Conservation (phyloP, 371 early-diverging fungal species). For the Mortierella sp. region DNA sequence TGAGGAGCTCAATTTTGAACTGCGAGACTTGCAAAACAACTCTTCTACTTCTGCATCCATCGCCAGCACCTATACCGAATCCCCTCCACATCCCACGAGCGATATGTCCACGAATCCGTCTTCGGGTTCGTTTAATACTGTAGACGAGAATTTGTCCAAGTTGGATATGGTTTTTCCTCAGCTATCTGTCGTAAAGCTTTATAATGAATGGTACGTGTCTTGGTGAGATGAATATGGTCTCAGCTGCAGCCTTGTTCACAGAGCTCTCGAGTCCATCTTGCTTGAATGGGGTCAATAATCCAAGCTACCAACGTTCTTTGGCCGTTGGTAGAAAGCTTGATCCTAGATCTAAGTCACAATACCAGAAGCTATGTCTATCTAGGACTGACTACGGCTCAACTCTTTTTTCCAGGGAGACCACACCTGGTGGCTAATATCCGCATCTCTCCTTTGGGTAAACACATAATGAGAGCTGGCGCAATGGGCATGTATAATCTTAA, state of each 20-base stretch:
- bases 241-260: background rate
- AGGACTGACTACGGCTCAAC: constrained; percentile 16
- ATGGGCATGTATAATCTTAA: constrained; percentile 18
- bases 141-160: constrained; percentile 22
- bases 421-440: constrained; percentile 31
- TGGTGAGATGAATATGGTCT: constrained; percentile 8
- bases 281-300: constrained; percentile 19
- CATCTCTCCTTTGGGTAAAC: constrained; percentile 14
- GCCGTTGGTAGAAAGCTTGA: constrained; percentile 28
- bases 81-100: background rate
- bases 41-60: background rate
- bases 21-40: constrained; percentile 5
- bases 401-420: constrained; percentile 32
- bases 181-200: constrained; percentile 32
- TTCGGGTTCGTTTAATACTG: background rate
- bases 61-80: background rate
- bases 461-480: constrained; percentile 18
- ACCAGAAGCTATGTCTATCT: constrained; percentile 30
- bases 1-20: background rate
- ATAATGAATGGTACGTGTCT: constrained; percentile 23
- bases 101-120: background rate
- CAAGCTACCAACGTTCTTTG: constrained; percentile 25
- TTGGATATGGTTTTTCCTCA: constrained; percentile 19
- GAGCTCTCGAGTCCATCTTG: constrained; percentile 24
- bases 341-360: constrained; percentile 35